Evolutionary conservation across 2,329 filamentous ascomycete genomes (phyloP).

Genomic region (Fusarium bulbicola): DNA sequence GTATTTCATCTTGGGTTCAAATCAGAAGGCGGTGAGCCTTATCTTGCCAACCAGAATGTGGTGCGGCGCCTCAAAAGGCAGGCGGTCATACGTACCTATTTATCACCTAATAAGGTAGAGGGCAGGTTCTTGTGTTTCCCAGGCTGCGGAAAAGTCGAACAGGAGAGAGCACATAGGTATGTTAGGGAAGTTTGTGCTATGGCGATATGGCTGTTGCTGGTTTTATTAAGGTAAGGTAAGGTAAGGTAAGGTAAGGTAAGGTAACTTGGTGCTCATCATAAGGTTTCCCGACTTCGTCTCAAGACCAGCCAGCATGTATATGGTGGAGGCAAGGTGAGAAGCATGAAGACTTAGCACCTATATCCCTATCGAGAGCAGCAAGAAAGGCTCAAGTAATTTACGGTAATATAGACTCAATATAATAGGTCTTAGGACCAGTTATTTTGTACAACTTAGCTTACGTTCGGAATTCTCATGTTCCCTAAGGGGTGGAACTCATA

Average conservation of each 20-base stretch:
- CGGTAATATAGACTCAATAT: not conserved
- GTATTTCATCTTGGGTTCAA: not conserved
- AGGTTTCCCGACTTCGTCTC: not conserved
- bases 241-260: too few species aligned
- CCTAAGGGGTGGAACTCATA: not conserved
- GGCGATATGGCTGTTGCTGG: not conserved
- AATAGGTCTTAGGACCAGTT: not conserved
- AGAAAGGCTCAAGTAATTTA: not conserved
- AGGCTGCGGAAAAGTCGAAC: not conserved
- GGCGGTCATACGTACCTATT: conserved; percentile 32
- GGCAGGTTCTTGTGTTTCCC: not conserved
- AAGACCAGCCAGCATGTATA: not conserved
- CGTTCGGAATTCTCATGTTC: not conserved
- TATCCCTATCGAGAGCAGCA: not conserved
- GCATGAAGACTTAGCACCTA: not conserved
- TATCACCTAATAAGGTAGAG: not conserved
- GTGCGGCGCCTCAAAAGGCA: conserved; percentile 15
- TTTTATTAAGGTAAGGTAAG: not conserved
- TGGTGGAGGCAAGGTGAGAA: not conserved
- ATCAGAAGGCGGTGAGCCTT: conserved; percentile 28
- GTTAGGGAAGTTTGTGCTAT: too few species aligned
- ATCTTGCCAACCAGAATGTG: not conserved
- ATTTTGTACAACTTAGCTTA: not conserved
- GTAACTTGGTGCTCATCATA: not conserved
- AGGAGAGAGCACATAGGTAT: not conserved